A percentile compares a stretch with the other conserved stretches of the same genome.
phyloP scores from a whole-genome alignment of 805 yeast species.

The Ogataea haglerorum region DNA sequence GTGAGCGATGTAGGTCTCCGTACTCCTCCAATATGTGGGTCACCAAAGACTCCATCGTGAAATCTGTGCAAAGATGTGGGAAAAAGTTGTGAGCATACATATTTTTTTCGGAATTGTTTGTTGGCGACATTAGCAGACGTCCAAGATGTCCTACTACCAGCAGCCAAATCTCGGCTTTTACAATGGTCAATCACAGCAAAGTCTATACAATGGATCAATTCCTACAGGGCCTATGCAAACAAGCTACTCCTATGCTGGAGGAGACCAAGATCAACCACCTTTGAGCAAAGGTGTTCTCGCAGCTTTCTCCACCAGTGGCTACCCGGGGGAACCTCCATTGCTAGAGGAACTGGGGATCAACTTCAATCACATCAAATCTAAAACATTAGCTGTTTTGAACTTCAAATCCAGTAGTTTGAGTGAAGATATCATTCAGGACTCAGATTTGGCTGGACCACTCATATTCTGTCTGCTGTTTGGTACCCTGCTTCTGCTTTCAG shows the following conservation, averaged over 20 bases:
- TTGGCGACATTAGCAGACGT: background rate
- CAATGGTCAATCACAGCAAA: constrained; percentile 10
- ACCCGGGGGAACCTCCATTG: constrained; percentile 91
- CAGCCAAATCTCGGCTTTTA: constrained; percentile 24
- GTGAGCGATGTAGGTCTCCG: constrained; percentile 15
- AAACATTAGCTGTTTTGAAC: constrained; percentile 82
- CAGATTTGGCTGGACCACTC: constrained; percentile 94
- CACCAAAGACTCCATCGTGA: background rate
- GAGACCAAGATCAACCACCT: constrained; percentile 33
- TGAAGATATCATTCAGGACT: constrained; percentile 76
- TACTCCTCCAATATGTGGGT: constrained; percentile 4
- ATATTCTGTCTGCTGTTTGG: constrained; percentile 87
- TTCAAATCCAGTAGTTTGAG: constrained; percentile 59
- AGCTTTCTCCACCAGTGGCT: constrained; percentile 90
- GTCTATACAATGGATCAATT: constrained; percentile 18
- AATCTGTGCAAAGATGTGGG: constrained; percentile 2
- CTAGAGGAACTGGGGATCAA: constrained; percentile 92
- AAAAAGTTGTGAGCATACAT: background rate
- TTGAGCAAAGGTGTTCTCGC: constrained; percentile 78
- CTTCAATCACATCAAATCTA: constrained; percentile 78
- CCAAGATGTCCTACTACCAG: constrained; percentile 35
- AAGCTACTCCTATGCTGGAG: constrained; percentile 23
- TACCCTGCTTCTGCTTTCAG: constrained; percentile 73
- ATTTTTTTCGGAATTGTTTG: constrained; percentile 1
- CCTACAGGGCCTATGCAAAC: constrained; percentile 32